Conservation (phyloP, 1,284 basidiomycete genomes). For the Ganoderma resinaceum region DNA sequence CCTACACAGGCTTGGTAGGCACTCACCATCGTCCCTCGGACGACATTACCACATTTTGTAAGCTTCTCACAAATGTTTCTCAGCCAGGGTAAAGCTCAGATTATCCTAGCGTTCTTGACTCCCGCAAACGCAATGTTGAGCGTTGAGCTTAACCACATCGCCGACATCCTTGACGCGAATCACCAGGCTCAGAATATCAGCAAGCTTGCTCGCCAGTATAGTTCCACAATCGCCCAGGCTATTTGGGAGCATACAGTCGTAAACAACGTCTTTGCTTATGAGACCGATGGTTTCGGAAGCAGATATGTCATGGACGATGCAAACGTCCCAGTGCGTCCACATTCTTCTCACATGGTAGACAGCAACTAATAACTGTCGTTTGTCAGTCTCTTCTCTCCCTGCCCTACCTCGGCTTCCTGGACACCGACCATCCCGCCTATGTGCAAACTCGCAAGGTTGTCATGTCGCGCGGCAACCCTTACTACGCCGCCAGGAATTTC, state of each 20-base stretch:
- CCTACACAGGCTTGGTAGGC: conserved; percentile 67
- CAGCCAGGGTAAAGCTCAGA: neutral
- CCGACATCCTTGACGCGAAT: conserved; percentile 61
- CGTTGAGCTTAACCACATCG: conserved; percentile 70
- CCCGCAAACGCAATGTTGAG: conserved; percentile 84
- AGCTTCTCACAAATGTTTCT: conserved; percentile 26
- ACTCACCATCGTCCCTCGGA: conserved; percentile 82
- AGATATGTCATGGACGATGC: conserved; percentile 84
- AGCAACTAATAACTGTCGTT: neutral
- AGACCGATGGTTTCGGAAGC: conserved; percentile 76
- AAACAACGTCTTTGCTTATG: conserved; percentile 76
- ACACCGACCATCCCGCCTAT: conserved; percentile 63
- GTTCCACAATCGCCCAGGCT: conserved; percentile 63
- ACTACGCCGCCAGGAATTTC: conserved; percentile 71
- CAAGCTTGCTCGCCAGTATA: conserved; percentile 62
- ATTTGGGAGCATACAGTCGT: conserved; percentile 71
- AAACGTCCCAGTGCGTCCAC: conserved; percentile 71
- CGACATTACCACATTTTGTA: conserved; percentile 73
- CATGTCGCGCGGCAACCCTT: conserved; percentile 71
- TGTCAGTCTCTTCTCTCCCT: conserved; percentile 72
- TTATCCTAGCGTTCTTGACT: conserved; percentile 67
- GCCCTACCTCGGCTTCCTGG: conserved; percentile 79
- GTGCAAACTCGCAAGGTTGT: conserved; percentile 66
- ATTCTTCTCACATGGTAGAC: neutral
- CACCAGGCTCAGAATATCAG: conserved; percentile 58